A percentile compares a stretch with the other conserved stretches of the same genome.
Evolutionary conservation across 1,284 basidiomycete genomes (phyloP).

Genomic region (Moniliophthora roreri): DNA sequence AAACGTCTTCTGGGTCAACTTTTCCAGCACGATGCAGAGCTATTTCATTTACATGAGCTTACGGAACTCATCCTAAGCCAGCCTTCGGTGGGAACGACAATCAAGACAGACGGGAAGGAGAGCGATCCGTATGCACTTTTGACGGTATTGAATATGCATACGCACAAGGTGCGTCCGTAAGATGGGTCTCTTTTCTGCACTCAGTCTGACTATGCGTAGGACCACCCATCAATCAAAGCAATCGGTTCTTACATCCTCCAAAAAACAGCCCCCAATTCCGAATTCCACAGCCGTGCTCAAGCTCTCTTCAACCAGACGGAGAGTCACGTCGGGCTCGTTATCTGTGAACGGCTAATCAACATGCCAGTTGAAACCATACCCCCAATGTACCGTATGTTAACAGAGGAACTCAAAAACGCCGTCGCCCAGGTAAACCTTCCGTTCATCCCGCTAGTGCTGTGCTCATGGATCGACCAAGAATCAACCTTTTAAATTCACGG

Average conservation of each 20-base stretch:
- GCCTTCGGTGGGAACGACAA: slow-evolving; percentile 80
- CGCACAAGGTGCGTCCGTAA: slow-evolving; percentile 60
- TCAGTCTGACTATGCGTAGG: slow-evolving; percentile 35
- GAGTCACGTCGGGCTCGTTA: slow-evolving; percentile 74
- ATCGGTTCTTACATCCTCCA: slow-evolving; percentile 69
- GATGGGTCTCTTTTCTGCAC: background rate
- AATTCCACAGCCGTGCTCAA: slow-evolving; percentile 53
- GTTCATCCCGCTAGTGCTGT: background rate
- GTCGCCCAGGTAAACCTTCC: slow-evolving; percentile 52
- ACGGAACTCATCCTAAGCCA: slow-evolving; percentile 77
- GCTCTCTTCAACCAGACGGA: slow-evolving; percentile 47
- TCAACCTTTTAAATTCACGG: slow-evolving; percentile 67
- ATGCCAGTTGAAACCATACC: slow-evolving; percentile 91
- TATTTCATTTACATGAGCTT: slow-evolving; percentile 69
- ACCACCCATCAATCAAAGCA: slow-evolving; percentile 68
- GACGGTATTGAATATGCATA: slow-evolving; percentile 79
- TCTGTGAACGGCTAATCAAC: slow-evolving; percentile 88
- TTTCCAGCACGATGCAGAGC: slow-evolving; percentile 78
- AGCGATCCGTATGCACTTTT: slow-evolving; percentile 87
- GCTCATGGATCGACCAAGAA: slow-evolving; percentile 39
- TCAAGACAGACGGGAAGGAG: slow-evolving; percentile 89
- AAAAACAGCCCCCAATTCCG: slow-evolving; percentile 45
- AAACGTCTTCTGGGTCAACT: slow-evolving; percentile 82
- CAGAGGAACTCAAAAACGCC: slow-evolving; percentile 76
- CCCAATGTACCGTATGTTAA: slow-evolving; percentile 87